Percentiles rank a stretch among this genome's conserved stretches.
Conservation (phyloP, 179 eudicot genomes). For the Silene vulgaris region DNA sequence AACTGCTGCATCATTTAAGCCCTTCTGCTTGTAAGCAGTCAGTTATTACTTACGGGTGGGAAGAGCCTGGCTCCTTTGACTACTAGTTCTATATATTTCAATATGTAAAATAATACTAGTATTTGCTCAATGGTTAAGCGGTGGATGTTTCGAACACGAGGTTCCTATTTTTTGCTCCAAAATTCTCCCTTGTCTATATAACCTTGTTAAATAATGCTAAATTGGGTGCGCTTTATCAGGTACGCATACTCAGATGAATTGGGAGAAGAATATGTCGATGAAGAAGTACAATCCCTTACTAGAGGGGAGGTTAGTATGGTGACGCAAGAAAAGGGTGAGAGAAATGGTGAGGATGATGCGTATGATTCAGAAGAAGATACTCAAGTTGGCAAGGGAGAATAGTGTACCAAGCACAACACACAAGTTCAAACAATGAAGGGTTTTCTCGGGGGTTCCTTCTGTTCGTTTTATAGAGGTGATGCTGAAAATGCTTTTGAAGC, state of each 20-base stretch:
- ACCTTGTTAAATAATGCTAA: not conserved
- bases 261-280: conserved; percentile 59
- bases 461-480: not conserved
- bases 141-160: not conserved
- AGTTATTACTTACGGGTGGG: not conserved
- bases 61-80: not conserved
- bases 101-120: not conserved
- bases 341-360: conserved; percentile 26
- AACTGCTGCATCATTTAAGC: not conserved
- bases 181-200: not conserved
- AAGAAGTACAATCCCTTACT: conserved; percentile 70
- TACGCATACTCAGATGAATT: conserved; percentile 71
- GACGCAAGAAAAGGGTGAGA: conserved; percentile 45
- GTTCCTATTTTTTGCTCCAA: not conserved
- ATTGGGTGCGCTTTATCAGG: conserved; percentile 31
- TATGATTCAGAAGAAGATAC: conserved; percentile 57
- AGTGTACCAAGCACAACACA: conserved; percentile 12
- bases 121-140: not conserved
- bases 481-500: not conserved
- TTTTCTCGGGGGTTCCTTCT: not conserved
- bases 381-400: conserved; percentile 62
- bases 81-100: not conserved
- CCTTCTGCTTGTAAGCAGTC: not conserved
- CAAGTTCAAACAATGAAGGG: not conserved
- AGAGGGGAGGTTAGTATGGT: conserved; percentile 62